Evolutionary conservation across 2,329 filamentous ascomycete species (phyloP).

Genomic region (Fusarium kyushuense): DNA sequence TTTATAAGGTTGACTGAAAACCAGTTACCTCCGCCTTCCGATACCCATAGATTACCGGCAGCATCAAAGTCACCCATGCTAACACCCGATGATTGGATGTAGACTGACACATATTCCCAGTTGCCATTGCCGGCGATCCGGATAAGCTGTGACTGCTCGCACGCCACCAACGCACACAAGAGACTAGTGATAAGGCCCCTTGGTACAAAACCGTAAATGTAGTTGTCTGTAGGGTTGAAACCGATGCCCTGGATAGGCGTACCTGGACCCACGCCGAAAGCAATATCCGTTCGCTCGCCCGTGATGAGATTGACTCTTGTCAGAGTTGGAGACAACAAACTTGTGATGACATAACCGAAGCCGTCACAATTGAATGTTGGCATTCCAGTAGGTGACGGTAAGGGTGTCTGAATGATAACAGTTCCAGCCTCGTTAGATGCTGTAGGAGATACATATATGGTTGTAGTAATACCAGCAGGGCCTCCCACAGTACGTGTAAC

Average conservation of each 20-base stretch:
- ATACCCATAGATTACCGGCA: conserved; percentile 26
- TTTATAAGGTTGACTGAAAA: conserved; percentile 30
- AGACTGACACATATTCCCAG: not conserved
- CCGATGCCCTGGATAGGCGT: conserved; percentile 34
- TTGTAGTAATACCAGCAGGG: not conserved
- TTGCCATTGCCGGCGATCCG: conserved; percentile 32
- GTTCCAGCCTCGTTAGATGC: not conserved
- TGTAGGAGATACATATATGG: conserved; percentile 1
- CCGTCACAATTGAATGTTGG: conserved; percentile 34
- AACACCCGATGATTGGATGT: not conserved
- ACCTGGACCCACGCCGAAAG: conserved; percentile 4
- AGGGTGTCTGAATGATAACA: conserved; percentile 5
- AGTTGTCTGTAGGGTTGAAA: conserved; percentile 40
- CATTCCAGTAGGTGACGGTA: not conserved
- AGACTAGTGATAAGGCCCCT: not conserved
- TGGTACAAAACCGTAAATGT: conserved; percentile 38
- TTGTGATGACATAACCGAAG: conserved; percentile 23
- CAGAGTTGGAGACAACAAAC: not conserved
- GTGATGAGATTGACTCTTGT: conserved; percentile 20
- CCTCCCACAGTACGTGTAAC: conserved; percentile 6
- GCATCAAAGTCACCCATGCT: conserved; percentile 36
- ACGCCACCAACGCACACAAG: not conserved
- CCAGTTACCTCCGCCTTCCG: conserved; percentile 14
- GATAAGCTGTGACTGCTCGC: conserved; percentile 15
- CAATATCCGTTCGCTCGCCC: conserved; percentile 2